phyloP scores from a whole-genome alignment of 345 rosid genomes.

The Gossypium bickii region DNA sequence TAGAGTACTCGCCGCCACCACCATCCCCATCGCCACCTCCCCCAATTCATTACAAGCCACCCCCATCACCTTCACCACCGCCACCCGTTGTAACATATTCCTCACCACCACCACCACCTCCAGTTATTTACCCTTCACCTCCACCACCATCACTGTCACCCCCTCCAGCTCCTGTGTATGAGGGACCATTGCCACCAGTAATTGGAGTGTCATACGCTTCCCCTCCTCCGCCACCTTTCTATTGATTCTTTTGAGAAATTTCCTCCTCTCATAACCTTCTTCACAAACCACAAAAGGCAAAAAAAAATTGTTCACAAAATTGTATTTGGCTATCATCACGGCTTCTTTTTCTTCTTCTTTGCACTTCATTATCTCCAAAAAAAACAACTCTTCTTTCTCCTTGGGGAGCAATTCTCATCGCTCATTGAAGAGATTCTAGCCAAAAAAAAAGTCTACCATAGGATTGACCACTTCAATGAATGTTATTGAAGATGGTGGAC shows the following conservation, averaged over 20 bases:
- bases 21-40: slow-evolving; percentile 46
- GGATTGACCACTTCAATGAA: neutral
- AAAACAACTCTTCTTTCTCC: slow-evolving; percentile 13
- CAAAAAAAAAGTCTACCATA: slow-evolving; percentile 12
- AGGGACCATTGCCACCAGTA: slow-evolving; percentile 89
- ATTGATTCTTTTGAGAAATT: slow-evolving; percentile 73
- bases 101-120: slow-evolving; percentile 47
- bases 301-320: neutral
- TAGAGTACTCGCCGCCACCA: slow-evolving; percentile 27
- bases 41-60: slow-evolving; percentile 27
- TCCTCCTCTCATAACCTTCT: slow-evolving; percentile 34
- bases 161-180: slow-evolving; percentile 27
- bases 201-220: slow-evolving; percentile 81
- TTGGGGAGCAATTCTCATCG: slow-evolving; percentile 49
- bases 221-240: slow-evolving; percentile 98
- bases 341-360: slow-evolving; percentile 18
- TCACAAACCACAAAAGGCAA: neutral
- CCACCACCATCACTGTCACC: slow-evolving; percentile 4
- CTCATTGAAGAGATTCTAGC: slow-evolving; percentile 21
- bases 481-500: slow-evolving; percentile 10
- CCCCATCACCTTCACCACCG: slow-evolving; percentile 23
- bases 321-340: slow-evolving; percentile 5
- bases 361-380: neutral
- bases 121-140: slow-evolving; percentile 29
- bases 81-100: slow-evolving; percentile 13